Base-by-base conservation (phyloP, 2,329 filamentous ascomycete species). In the Amauroascus niger region DNA sequence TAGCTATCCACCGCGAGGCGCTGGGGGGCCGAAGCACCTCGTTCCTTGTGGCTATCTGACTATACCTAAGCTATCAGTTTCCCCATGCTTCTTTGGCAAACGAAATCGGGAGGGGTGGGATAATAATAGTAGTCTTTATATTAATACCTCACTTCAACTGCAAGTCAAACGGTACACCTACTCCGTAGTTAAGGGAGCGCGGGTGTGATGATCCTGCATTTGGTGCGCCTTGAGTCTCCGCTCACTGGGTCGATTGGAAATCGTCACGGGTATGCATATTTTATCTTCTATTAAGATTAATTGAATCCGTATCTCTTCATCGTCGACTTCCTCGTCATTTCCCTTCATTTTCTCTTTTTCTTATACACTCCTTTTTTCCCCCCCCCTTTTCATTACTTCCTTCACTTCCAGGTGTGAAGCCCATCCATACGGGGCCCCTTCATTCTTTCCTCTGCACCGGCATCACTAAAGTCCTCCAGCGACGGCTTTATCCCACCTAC, bases 171-270 rank as follows among this genome's bases (percentile, higher is more conserved):
- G n/a, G n/a, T n/a, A n/a, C n/a, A n/a, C n/a, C n/a, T n/a, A n/a
- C n/a, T n/a, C n/a, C n/a, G n/a, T n/a, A n/a, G n/a, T n/a, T n/a
- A 40, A 40, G 40, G 4, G 40, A 43, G 40, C 3, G 24, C 7
- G 18, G 37, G 32, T 22, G 30, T 37, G 45, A 37, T 48, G 28
- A 48, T 48, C 30, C 45, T 4, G n/a, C 32, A 5, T 32, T 47
- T 26, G 33, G 33, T 35, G 44, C 16, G n/a, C 33, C 44, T 30
- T 32, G 11, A 16, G 22, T 24, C 45, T 33, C 44, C 44, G 44
- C 44, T 30, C 45, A 35, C 30, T 37, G 32, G 30, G 45, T 48
- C 45, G 18, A 48, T 48, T 48, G 45, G 45, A 48, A 48, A 37
- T 48, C 37, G 45, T 35, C 45, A 37, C 32, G 45, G 20, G 33